Evolutionary conservation across 2,329 filamentous ascomycete species (phyloP).

Genomic region (Hymenoscyphus fraxineus): DNA sequence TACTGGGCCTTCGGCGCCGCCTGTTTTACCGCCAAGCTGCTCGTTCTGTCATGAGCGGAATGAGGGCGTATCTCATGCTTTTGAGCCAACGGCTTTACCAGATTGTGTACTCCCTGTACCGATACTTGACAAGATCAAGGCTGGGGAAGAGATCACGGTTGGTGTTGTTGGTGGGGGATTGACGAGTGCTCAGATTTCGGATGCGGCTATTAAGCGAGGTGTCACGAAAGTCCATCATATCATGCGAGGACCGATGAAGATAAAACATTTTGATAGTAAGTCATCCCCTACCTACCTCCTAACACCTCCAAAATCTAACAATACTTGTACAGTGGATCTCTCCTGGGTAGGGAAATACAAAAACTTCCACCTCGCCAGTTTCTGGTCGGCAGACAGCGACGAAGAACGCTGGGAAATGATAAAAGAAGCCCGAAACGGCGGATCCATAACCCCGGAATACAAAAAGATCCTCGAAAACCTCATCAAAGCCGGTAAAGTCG

Average conservation of each 20-base stretch:
- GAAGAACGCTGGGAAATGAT: constrained; percentile 65
- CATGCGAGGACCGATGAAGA: constrained; percentile 54
- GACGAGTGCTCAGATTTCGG: constrained; percentile 70
- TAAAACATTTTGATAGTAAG: constrained; percentile 69
- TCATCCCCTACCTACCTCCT: neutral
- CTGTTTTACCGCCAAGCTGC: constrained; percentile 38
- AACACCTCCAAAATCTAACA: neutral
- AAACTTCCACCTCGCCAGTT: constrained; percentile 71
- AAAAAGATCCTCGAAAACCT: constrained; percentile 19
- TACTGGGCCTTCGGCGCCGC: constrained; percentile 63
- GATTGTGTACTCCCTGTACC: constrained; percentile 17
- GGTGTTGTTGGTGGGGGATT: constrained; percentile 72
- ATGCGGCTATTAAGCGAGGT: constrained; percentile 61
- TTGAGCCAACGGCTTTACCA: constrained; percentile 13
- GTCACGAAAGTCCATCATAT: constrained; percentile 67
- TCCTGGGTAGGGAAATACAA: constrained; percentile 81
- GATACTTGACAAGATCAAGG: constrained; percentile 51
- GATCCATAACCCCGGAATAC: constrained; percentile 63
- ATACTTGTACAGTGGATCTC: constrained; percentile 48
- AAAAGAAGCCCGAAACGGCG: constrained; percentile 63
- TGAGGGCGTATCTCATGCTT: constrained; percentile 23
- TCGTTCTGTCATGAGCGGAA: constrained; percentile 35
- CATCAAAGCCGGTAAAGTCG: constrained; percentile 14
- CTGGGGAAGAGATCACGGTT: constrained; percentile 53
- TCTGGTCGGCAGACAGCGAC: constrained; percentile 72